Percentiles rank a stretch among this genome's conserved stretches.
Conservation (phyloP, 2,329 filamentous ascomycete species). For the Beauveria scarabaeidicola region DNA sequence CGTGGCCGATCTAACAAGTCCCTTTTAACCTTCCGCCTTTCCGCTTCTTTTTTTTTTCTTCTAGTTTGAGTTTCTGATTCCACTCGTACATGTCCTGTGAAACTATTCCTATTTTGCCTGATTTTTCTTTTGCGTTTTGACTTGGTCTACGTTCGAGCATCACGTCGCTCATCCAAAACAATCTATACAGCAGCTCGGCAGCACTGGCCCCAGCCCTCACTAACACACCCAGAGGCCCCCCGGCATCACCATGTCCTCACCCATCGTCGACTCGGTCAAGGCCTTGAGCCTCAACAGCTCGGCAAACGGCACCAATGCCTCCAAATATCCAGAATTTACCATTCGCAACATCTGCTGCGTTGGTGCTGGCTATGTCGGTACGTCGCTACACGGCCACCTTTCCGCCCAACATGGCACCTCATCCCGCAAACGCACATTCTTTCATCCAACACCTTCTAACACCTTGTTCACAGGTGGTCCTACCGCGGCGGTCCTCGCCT, state of each 20-base stretch:
- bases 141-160: background rate
- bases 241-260: conserved; percentile 3
- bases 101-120: background rate
- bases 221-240: background rate
- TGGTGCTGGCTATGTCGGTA: conserved; percentile 69
- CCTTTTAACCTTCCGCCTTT: background rate
- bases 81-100: too few species aligned
- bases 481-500: conserved; percentile 65
- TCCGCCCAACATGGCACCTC: background rate
- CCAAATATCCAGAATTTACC: conserved; percentile 20
- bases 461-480: conserved; percentile 49
- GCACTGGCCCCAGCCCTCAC: background rate
- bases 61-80: background rate
- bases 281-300: conserved; percentile 26
- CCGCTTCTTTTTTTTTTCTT: background rate
- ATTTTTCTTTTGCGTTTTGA: background rate
- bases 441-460: background rate
- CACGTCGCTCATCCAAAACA: background rate
- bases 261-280: conserved; percentile 23
- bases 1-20: background rate
- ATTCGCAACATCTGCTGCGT: conserved; percentile 62
- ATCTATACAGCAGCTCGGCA: background rate
- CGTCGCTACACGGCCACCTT: conserved; percentile 22
- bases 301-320: conserved; percentile 21
- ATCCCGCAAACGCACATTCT: background rate